Percentiles rank a stretch among this genome's conserved stretches.
Evolutionary conservation across 1,284 basidiomycete genomes (phyloP).

Genomic region (Mycena citricolor): DNA sequence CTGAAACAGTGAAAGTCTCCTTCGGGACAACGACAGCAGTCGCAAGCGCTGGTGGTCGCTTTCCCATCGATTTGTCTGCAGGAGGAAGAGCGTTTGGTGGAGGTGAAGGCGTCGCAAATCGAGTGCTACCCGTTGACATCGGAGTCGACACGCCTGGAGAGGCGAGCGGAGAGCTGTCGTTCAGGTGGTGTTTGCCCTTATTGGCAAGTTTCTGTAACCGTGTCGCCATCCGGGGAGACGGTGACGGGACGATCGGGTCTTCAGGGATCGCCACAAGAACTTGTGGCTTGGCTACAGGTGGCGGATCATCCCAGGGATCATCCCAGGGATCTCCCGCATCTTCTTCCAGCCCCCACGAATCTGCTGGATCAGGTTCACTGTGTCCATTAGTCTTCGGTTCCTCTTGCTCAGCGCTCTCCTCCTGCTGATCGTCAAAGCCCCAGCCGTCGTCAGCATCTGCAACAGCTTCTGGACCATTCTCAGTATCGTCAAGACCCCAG

Average conservation of each 20-base stretch:
- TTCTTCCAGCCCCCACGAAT: slow-evolving; percentile 72
- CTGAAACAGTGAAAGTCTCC: slow-evolving; percentile 62
- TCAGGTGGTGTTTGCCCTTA: slow-evolving; percentile 47
- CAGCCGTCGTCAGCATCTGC: slow-evolving; percentile 30
- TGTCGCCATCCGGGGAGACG: slow-evolving; percentile 49
- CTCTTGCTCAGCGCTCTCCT: slow-evolving; percentile 26
- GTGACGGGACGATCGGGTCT: too few species aligned
- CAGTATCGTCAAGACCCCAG: slow-evolving; percentile 37
- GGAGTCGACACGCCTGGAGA: slow-evolving; percentile 21
- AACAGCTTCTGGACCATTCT: slow-evolving; percentile 19
- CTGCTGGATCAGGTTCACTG: slow-evolving; percentile 25
- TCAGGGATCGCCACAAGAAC: too few species aligned
- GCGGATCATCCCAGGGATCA: slow-evolving; percentile 55
- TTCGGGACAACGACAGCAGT: slow-evolving; percentile 31
- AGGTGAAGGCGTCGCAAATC: slow-evolving; percentile 18
- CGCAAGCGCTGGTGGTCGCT: slow-evolving; percentile 18
- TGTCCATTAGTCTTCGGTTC: slow-evolving; percentile 27
- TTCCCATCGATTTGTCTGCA: slow-evolving; percentile 22
- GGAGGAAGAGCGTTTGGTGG: slow-evolving; percentile 24
- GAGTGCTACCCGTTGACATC: slow-evolving; percentile 19
- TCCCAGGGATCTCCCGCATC: slow-evolving; percentile 40
- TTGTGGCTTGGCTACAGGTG: slow-evolving; percentile 28
- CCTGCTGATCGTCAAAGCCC: too few species aligned
- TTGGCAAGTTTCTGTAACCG: slow-evolving; percentile 58
- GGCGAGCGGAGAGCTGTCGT: slow-evolving; percentile 30